A percentile compares a stretch with the other conserved stretches of the same genome.
Evolutionary conservation across 768 basidiomycete genomes (phyloP).

Genomic region (Lentinus brumalis): DNA sequence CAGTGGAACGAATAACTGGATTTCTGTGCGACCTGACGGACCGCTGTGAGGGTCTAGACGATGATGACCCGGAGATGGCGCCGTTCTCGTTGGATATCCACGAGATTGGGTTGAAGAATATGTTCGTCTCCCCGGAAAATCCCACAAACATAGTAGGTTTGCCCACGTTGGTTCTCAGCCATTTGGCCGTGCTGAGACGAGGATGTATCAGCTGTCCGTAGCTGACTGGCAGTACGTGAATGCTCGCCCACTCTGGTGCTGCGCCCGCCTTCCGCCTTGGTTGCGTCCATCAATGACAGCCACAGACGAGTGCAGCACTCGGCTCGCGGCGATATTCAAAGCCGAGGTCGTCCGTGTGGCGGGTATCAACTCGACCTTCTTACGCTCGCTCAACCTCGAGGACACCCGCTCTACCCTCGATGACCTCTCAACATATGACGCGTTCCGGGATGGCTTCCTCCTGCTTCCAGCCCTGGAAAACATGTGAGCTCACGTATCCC

Average conservation of each 20-base stretch:
- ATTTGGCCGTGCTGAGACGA: background rate
- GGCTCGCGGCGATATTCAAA: conserved; percentile 29
- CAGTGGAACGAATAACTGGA: conserved; percentile 34
- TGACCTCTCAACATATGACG: conserved; percentile 36
- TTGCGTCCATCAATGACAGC: conserved; percentile 27
- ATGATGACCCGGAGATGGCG: conserved; percentile 32
- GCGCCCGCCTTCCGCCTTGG: conserved; percentile 36
- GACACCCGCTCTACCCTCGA: conserved; percentile 35
- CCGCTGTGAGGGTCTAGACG: conserved; percentile 34
- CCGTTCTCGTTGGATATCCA: conserved; percentile 36
- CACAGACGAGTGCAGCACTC: conserved; percentile 16
- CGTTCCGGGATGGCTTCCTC: conserved; percentile 37
- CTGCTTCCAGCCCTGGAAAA: conserved; percentile 37
- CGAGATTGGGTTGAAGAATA: conserved; percentile 31
- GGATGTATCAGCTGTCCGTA: conserved; percentile 23
- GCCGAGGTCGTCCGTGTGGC: conserved; percentile 24
- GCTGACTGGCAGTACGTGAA: conserved; percentile 33
- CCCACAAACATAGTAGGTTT: conserved; percentile 32
- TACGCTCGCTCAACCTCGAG: conserved; percentile 30
- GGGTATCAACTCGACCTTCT: conserved; percentile 27
- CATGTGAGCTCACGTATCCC: conserved; percentile 27
- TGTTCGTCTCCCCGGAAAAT: conserved; percentile 31
- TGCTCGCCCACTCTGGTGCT: conserved; percentile 35
- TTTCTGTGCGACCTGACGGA: conserved; percentile 32
- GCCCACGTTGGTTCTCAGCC: background rate